Percentiles rank a stretch among this genome's conserved stretches.
Conservation (phyloP, 352 stramenopile species). For the Albugo laibachii region DNA sequence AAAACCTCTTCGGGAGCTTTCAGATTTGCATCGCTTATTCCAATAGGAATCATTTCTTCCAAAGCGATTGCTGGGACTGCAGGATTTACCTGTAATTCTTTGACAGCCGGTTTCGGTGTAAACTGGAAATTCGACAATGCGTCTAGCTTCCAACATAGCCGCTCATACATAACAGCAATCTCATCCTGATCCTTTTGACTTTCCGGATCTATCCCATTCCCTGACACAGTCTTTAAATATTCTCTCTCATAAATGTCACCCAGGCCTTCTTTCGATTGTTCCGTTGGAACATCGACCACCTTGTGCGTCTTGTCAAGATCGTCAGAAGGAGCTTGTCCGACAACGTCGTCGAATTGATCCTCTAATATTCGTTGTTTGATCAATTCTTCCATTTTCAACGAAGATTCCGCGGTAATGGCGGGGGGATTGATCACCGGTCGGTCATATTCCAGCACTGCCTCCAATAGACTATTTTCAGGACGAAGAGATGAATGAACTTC, state of each 20-base stretch:
- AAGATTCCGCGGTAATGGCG: constrained; percentile 85
- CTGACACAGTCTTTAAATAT: constrained; percentile 88
- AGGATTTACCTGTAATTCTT: constrained; percentile 77
- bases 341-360: constrained; percentile 90
- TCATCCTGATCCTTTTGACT: constrained; percentile 86
- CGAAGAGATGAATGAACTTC: constrained; percentile 73
- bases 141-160: constrained; percentile 88
- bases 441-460: constrained; percentile 87
- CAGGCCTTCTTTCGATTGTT: constrained; percentile 81
- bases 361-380: constrained; percentile 89
- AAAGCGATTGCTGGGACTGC: constrained; percentile 64
- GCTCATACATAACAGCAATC: constrained; percentile 89
- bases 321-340: constrained; percentile 72
- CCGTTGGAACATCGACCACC: constrained; percentile 84
- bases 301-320: constrained; percentile 51
- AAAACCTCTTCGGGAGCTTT: constrained; percentile 68
- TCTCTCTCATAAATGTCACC: constrained; percentile 91
- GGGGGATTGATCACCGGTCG: constrained; percentile 79
- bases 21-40: constrained; percentile 68
- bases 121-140: constrained; percentile 93
- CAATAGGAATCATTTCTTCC: constrained; percentile 70
- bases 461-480: constrained; percentile 85
- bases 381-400: constrained; percentile 81
- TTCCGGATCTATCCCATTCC: constrained; percentile 82
- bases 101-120: constrained; percentile 82